These are phyloP conservation scores for Glycine latifolia DNA, from an alignment of 306 rosid species.

Conservation along the genomic window DNA sequence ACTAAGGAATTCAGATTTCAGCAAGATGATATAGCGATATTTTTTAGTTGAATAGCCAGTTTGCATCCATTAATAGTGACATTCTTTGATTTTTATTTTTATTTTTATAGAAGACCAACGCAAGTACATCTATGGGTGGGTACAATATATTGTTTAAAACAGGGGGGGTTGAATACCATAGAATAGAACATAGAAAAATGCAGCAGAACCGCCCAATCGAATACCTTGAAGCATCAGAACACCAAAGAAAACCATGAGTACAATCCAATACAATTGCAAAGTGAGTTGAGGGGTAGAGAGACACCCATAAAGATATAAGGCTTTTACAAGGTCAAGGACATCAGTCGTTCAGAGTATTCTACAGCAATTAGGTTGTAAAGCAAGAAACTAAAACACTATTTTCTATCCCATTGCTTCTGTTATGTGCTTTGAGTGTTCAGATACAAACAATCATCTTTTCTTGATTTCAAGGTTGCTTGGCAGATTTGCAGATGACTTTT, in stretches of 20 bases:
- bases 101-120: not conserved
- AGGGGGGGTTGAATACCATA: not conserved
- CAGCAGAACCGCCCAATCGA: not conserved
- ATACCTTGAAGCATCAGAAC: slow-evolving; percentile 5
- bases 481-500: not conserved
- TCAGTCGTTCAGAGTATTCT: slow-evolving; percentile 4
- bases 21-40: not conserved
- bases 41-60: not conserved
- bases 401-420: too few relatives aligned
- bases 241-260: not conserved
- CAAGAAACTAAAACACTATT: too few relatives aligned
- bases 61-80: not conserved
- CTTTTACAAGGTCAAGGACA: slow-evolving; percentile 1
- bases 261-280: slow-evolving; percentile 3
- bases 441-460: not conserved
- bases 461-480: slow-evolving; percentile 15
- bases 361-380: not conserved
- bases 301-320: not conserved
- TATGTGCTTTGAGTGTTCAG: too few relatives aligned
- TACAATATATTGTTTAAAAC: not conserved
- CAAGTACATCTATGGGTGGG: not conserved
- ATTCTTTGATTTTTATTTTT: not conserved
- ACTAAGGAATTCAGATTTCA: too few relatives aligned
- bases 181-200: not conserved
- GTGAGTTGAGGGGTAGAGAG: not conserved